Conservation (phyloP, 306 rosid genomes). For the Inga oerstediana region DNA sequence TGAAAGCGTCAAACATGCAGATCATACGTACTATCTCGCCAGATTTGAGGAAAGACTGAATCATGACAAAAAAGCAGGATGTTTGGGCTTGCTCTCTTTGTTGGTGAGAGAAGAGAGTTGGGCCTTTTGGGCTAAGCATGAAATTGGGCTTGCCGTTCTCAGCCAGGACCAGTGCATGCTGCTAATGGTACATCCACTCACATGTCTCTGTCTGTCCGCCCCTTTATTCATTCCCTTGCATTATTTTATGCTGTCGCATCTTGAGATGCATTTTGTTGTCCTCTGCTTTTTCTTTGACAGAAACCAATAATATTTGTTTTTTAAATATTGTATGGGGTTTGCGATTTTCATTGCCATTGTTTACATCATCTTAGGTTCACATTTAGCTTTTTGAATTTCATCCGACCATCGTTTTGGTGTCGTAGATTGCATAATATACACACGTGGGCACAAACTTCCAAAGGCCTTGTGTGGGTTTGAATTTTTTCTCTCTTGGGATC, state of each 20-base stretch:
- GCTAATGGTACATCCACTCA: background rate
- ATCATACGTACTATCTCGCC: background rate
- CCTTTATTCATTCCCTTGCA: conserved; percentile 7
- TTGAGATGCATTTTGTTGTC: background rate
- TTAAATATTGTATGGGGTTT: too few relatives aligned
- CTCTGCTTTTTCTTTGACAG: background rate
- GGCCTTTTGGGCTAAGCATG: background rate
- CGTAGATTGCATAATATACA: background rate
- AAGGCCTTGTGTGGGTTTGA: too few relatives aligned
- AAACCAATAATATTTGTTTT: background rate
- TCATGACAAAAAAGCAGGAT: background rate
- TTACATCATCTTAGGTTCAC: background rate
- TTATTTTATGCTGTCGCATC: background rate
- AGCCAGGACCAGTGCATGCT: background rate
- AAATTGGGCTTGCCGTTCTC: background rate
- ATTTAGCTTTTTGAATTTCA: background rate
- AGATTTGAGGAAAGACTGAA: background rate
- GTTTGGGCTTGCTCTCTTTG: background rate
- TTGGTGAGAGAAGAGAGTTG: background rate
- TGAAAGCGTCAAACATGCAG: background rate
- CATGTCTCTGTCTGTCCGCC: background rate
- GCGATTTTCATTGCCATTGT: background rate
- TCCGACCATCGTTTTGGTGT: background rate
- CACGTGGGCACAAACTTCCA: too few relatives aligned
- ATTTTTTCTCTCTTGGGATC: too few relatives aligned